phyloP scores from a whole-genome alignment of 331 rosid species.

The Pyrus hybrid region DNA sequence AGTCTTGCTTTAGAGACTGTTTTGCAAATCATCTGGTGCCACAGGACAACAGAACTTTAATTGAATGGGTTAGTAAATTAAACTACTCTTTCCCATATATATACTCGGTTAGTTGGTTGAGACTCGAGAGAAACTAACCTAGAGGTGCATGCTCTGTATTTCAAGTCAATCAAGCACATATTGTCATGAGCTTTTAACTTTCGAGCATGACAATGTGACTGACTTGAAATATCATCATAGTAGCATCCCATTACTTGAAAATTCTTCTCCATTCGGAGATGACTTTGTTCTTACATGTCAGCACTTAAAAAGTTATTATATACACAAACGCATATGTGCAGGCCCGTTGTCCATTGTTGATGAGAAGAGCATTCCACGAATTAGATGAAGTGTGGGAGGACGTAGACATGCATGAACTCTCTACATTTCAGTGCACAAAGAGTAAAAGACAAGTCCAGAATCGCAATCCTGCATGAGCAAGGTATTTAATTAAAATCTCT shows the following conservation, averaged over 20 bases:
- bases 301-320: no score
- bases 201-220: not conserved
- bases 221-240: no score
- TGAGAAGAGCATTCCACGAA: slow-evolving; percentile 11
- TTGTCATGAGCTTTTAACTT: not conserved
- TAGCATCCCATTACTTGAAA: no score
- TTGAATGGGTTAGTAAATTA: slow-evolving; percentile 13
- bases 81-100: not conserved
- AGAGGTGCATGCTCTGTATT: not conserved
- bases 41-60: slow-evolving; percentile 5
- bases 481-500: not conserved
- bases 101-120: no score
- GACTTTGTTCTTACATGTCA: not conserved
- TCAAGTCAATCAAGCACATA: not conserved
- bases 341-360: slow-evolving; percentile 19
- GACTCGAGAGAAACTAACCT: no score
- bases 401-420: slow-evolving; percentile 11
- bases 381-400: slow-evolving; percentile 5
- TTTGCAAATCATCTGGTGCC: slow-evolving; percentile 13
- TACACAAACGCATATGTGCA: not conserved
- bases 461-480: slow-evolving; percentile 9
- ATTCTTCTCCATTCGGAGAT: not conserved
- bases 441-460: slow-evolving; percentile 12
- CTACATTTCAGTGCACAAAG: slow-evolving; percentile 2
- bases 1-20: slow-evolving; percentile 22